These are phyloP conservation scores for Calonectria crousiana DNA, from an alignment of 2,329 filamentous ascomycete genomes.

Conservation along the genomic window DNA sequence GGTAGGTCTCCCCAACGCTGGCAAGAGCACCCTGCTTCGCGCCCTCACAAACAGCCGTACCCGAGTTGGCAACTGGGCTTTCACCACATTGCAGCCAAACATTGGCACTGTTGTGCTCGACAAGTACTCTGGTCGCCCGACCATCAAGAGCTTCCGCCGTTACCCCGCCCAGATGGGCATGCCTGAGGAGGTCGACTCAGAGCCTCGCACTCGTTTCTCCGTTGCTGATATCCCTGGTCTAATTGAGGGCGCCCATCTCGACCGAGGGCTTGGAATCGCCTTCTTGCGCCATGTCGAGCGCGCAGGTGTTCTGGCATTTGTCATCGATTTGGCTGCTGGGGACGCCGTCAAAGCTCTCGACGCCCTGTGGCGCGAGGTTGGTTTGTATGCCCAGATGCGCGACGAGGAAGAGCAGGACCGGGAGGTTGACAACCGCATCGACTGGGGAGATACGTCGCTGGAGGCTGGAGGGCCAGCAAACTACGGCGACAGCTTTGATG, in stretches of 20 bases:
- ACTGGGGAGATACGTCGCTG: slow-evolving; percentile 68
- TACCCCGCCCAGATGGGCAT: slow-evolving; percentile 52
- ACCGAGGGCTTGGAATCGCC: slow-evolving; percentile 89
- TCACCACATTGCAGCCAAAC: slow-evolving; percentile 94
- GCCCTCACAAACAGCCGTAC: slow-evolving; percentile 90
- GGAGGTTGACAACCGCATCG: slow-evolving; percentile 67
- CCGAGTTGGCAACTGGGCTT: slow-evolving; percentile 93
- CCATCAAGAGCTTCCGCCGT: slow-evolving; percentile 54
- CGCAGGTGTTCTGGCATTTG: slow-evolving; percentile 92
- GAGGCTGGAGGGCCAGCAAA: slow-evolving; percentile 46
- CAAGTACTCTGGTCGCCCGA: slow-evolving; percentile 81
- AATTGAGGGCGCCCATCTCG: slow-evolving; percentile 91
- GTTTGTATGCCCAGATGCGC: slow-evolving; percentile 84
- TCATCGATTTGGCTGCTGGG: slow-evolving; percentile 85
- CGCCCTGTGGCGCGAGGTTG: slow-evolving; percentile 90
- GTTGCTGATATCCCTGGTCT: slow-evolving; percentile 96
- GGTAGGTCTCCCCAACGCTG: slow-evolving; percentile 94
- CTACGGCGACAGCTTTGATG: slow-evolving; percentile 35
- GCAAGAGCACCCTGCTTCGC: slow-evolving; percentile 92
- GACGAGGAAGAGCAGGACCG: slow-evolving; percentile 79
- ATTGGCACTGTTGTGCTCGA: slow-evolving; percentile 97
- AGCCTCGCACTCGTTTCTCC: slow-evolving; percentile 82
- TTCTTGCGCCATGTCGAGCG: slow-evolving; percentile 96
- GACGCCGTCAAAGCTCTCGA: slow-evolving; percentile 84
- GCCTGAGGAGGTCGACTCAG: slow-evolving; percentile 60